These are phyloP conservation scores for Thermochaetoides thermophila DNA, from an alignment of 495 filamentous ascomycete genomes.

Conservation along the genomic window DNA sequence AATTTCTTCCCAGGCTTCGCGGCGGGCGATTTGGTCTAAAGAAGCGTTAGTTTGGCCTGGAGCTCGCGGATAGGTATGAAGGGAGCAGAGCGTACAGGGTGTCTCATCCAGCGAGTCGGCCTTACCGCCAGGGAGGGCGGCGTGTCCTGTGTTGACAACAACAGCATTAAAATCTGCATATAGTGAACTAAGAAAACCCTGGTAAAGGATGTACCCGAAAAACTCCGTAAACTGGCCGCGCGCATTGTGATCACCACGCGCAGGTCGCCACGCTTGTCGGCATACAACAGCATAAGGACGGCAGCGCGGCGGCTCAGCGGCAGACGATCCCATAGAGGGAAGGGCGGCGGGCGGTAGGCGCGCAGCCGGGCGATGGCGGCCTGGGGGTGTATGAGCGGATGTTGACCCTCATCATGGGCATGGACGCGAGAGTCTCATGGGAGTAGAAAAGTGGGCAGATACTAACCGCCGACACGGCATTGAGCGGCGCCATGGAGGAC, in stretches of 20 bases:
- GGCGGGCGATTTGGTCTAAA: conserved; percentile 58
- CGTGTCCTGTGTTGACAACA: conserved; percentile 43
- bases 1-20: conserved; percentile 85
- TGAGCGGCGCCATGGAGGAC: conserved; percentile 41
- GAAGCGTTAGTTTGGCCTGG: neutral
- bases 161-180: neutral
- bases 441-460: conserved; percentile 6
- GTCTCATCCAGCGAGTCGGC: conserved; percentile 33
- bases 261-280: conserved; percentile 60
- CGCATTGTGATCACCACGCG: conserved; percentile 78
- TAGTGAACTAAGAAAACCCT: neutral
- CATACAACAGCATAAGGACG: conserved; percentile 73
- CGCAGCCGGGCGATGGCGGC: conserved; percentile 64
- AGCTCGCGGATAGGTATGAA: neutral
- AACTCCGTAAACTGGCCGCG: conserved; percentile 53
- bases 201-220: conserved; percentile 24
- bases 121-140: conserved; percentile 73
- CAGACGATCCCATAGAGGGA: conserved; percentile 39
- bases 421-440: neutral
- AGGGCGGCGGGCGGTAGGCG: conserved; percentile 47
- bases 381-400: conserved; percentile 24
- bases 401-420: neutral
- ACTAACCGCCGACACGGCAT: conserved; percentile 41
- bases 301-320: conserved; percentile 63
- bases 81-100: conserved; percentile 22